phyloP scores from a whole-genome alignment of 257 asterid species.

The Solanum chaucha region DNA sequence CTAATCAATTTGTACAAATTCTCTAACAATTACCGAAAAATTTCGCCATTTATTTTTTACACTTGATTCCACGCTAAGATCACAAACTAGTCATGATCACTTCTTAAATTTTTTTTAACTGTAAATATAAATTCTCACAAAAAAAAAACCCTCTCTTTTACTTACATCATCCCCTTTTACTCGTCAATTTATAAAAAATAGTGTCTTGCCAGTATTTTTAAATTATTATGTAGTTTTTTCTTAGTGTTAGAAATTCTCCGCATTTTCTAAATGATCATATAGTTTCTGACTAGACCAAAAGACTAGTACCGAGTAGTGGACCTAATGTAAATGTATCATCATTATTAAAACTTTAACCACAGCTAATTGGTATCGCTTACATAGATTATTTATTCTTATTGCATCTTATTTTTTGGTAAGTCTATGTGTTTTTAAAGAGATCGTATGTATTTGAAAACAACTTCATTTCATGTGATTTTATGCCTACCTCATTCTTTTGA shows the following conservation, averaged over 20 bases:
- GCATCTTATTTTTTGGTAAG: neutral
- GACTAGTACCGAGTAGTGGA: neutral
- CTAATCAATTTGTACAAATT: neutral
- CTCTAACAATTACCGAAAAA: neutral
- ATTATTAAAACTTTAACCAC: neutral
- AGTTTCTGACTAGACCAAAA: neutral
- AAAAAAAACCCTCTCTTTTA: neutral
- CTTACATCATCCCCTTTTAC: neutral
- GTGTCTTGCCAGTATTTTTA: neutral
- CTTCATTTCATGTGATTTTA: neutral
- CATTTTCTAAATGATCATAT: neutral
- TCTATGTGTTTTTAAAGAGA: neutral
- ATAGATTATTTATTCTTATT: neutral
- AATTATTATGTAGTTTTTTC: neutral
- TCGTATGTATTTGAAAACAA: neutral
- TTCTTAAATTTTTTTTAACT: neutral
- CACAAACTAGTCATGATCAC: neutral
- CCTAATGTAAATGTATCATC: neutral
- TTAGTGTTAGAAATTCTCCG: neutral
- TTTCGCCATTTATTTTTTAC: neutral
- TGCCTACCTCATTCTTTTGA: neutral
- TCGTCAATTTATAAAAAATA: neutral
- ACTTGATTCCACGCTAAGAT: neutral
- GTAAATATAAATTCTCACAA: neutral
- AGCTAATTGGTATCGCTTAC: neutral